These are phyloP conservation scores for Paraphoma sp. DNA, from an alignment of 2,329 filamentous ascomycete species.

Conservation along the genomic window DNA sequence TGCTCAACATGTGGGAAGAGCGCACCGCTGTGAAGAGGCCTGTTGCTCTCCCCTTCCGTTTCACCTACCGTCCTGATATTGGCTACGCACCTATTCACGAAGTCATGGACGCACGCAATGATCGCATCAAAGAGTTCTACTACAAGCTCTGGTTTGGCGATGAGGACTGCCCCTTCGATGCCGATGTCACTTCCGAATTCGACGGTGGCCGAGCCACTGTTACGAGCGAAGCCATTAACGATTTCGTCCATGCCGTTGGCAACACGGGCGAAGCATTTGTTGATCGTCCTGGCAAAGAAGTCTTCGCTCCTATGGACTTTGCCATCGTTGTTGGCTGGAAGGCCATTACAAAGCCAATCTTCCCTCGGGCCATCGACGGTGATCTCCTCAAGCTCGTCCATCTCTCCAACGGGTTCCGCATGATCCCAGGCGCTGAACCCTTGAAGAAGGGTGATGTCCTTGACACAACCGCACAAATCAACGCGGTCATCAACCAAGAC, in stretches of 20 bases:
- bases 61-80: slow-evolving; percentile 92
- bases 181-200: slow-evolving; percentile 84
- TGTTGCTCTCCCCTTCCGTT: slow-evolving; percentile 83
- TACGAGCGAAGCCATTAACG: slow-evolving; percentile 90
- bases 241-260: slow-evolving; percentile 98
- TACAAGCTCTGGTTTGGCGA: slow-evolving; percentile 97
- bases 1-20: slow-evolving; percentile 90
- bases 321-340: slow-evolving; percentile 99
- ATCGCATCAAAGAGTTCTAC: slow-evolving; percentile 99
- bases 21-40: slow-evolving; percentile 84
- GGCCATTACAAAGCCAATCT: slow-evolving; percentile 98
- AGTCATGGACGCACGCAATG: slow-evolving; percentile 94
- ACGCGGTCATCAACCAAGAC: slow-evolving; percentile 97
- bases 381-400: slow-evolving; percentile 96
- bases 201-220: slow-evolving; percentile 88
- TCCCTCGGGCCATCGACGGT: slow-evolving; percentile 94
- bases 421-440: slow-evolving; percentile 94
- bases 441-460: slow-evolving; percentile 95
- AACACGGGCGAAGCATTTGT: slow-evolving; percentile 98
- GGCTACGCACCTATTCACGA: slow-evolving; percentile 98
- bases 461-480: slow-evolving; percentile 92
- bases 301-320: slow-evolving; percentile 98
- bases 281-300: slow-evolving; percentile 89
- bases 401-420: slow-evolving; percentile 96
- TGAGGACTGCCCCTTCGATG: slow-evolving; percentile 82